Percentiles rank a stretch among this genome's conserved stretches.
Evolutionary conservation across 2,329 filamentous ascomycete species (phyloP).

Genomic region (Phoma sp.): DNA sequence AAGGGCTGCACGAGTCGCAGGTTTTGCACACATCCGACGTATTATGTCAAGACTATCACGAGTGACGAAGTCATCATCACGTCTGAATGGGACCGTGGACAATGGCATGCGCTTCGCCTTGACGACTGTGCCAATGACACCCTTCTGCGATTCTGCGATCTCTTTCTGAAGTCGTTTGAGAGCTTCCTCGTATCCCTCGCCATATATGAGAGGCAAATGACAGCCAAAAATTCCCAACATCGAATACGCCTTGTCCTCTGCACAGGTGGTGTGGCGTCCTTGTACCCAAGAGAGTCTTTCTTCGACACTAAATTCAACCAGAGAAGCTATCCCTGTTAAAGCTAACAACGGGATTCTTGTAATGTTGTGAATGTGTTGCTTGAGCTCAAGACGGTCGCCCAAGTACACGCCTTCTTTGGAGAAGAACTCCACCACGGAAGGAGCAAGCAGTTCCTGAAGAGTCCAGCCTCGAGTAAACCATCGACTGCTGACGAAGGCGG

Average conservation of each 20-base stretch:
- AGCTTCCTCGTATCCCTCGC: slow-evolving; percentile 2
- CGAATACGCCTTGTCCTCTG: slow-evolving; percentile 26
- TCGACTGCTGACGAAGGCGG: slow-evolving; percentile 15
- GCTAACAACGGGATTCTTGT: slow-evolving; percentile 17
- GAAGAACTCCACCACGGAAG: slow-evolving; percentile 18
- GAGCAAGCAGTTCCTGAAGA: slow-evolving; percentile 27
- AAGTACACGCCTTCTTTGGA: slow-evolving; percentile 11
- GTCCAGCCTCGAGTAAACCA: slow-evolving; percentile 32
- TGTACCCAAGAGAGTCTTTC: slow-evolving; percentile 30
- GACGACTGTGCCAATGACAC: not conserved
- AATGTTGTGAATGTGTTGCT: slow-evolving; percentile 12
- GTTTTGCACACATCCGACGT: not conserved
- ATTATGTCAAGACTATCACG: slow-evolving; percentile 15
- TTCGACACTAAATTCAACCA: slow-evolving; percentile 16
- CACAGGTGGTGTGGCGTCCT: slow-evolving; percentile 27
- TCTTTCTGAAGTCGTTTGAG: not conserved
- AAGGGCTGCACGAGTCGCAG: slow-evolving; percentile 18
- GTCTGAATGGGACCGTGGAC: slow-evolving; percentile 18
- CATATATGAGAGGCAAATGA: slow-evolving; percentile 5
- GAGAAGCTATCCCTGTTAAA: not conserved
- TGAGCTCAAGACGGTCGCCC: slow-evolving; percentile 13
- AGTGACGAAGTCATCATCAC: slow-evolving; percentile 32
- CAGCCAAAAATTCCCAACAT: slow-evolving; percentile 24
- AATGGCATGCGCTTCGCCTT: not conserved
- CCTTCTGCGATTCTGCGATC: slow-evolving; percentile 21